Evolutionary conservation across 2,329 filamentous ascomycete genomes (phyloP).

Genomic region (Calonectria crousiana): DNA sequence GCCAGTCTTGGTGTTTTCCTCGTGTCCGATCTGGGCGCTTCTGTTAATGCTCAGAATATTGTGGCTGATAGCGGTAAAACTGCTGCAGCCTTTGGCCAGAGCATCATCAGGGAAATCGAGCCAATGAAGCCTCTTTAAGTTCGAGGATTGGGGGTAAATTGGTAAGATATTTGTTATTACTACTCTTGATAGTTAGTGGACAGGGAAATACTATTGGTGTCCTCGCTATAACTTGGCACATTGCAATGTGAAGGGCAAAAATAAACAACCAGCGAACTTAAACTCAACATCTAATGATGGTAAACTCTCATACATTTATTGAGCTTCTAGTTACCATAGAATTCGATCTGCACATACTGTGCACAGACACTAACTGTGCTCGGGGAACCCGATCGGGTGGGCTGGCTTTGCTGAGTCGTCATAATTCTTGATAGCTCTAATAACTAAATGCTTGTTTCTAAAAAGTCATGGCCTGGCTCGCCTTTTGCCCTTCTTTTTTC

Average conservation of each 20-base stretch:
- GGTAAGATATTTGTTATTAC: background rate
- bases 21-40: constrained; percentile 24
- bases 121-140: constrained; percentile 9
- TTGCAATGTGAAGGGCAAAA: background rate
- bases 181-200: background rate
- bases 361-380: no score
- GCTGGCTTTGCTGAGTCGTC: background rate
- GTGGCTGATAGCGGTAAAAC: constrained; percentile 33
- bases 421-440: background rate
- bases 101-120: constrained; percentile 11
- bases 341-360: background rate
- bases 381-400: background rate
- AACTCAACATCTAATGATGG: background rate
- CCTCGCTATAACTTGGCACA: background rate
- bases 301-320: background rate
- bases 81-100: constrained; percentile 18
- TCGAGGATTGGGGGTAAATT: background rate
- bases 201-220: background rate
- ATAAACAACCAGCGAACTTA: background rate
- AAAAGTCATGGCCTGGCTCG: no score
- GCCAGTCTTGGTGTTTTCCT: constrained; percentile 34
- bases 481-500: background rate
- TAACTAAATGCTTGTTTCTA: no score
- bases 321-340: background rate
- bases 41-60: constrained; percentile 34